phyloP scores from a whole-genome alignment of 768 basidiomycete genomes.

The Mycena olivaceomarginata region DNA sequence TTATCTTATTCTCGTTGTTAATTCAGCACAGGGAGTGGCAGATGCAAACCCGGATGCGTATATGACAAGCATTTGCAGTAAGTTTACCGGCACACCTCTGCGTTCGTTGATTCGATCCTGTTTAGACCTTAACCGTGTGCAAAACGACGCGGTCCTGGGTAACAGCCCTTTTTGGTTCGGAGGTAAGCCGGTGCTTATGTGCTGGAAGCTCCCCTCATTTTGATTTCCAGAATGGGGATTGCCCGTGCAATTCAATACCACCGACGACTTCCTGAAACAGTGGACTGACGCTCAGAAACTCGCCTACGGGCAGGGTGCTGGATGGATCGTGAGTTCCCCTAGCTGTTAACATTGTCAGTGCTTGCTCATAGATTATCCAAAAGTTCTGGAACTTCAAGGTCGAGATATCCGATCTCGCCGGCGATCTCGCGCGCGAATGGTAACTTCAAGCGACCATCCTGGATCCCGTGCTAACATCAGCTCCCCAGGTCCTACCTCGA shows the following conservation, averaged over 20 bases:
- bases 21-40: conserved; percentile 76
- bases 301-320: conserved; percentile 69
- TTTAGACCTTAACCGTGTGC: conserved; percentile 76
- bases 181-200: conserved; percentile 22
- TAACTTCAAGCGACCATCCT: conserved; percentile 48
- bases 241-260: conserved; percentile 72
- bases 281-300: conserved; percentile 82
- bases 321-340: conserved; percentile 72
- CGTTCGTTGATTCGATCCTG: background rate
- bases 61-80: conserved; percentile 82
- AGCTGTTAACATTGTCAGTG: background rate
- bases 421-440: conserved; percentile 78
- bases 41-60: conserved; percentile 79
- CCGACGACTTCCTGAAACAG: conserved; percentile 68
- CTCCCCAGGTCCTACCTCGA: conserved; percentile 80
- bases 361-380: background rate
- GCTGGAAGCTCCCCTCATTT: background rate
- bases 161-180: conserved; percentile 73
- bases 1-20: conserved; percentile 28
- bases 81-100: conserved; percentile 44
- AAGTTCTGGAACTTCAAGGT: conserved; percentile 87
- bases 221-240: conserved; percentile 69
- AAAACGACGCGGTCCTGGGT: conserved; percentile 63
- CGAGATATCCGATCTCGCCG: conserved; percentile 72
- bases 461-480: background rate